Base-by-base conservation (phyloP, 2,329 filamentous ascomycete species). In the Aureobasidium melanogenum region DNA sequence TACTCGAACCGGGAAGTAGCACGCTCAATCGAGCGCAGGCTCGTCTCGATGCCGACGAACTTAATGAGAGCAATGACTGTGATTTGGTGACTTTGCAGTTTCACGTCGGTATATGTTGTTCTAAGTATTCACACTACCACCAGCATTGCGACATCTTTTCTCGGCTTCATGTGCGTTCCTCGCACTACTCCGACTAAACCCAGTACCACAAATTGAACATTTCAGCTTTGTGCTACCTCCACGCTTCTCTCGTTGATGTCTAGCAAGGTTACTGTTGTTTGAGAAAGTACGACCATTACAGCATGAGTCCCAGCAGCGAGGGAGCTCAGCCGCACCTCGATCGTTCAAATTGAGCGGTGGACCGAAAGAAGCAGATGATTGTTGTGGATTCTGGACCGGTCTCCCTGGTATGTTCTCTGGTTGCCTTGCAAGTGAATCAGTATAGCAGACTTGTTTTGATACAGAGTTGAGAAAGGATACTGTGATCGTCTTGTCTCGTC, bases 191-290 rank as follows among this genome's bases (percentile, higher is more conserved):
- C 32, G 48, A 51, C 32, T 51, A 10, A 51, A 51, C 2, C 14
- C 32, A 38, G 24, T 22, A 51, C 48, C 48, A 38, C 48, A 51
- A 17, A 51, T n/a, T 5, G 48, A 51, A 26, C 48, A 51, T 5
- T n/a, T 38, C 19, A 51, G 7, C 2, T 38, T 26, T 10, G 48
- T 3, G 10, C 7, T 8, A 1, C 5, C 19, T 10, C 32, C n/a
- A 9, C 48, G 19, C 48, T 55, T 55, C 51, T 55, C 51, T 30
- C 51, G 24, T 17, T 55, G 51, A 55, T 55, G 51, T 19, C 51
- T 55, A 10, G 24, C 51, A 12, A 55, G 36, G 19, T 55, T 43
- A n/a, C 51, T 55, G 12, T 30, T 38, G 17, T 41, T 55, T 7
- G 51, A 55, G 10, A 55, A 55, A 4, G 36, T 22, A 6, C 51